These are phyloP conservation scores for Geranium incanum DNA, from an alignment of 441 rosid species.

Conservation along the genomic window DNA sequence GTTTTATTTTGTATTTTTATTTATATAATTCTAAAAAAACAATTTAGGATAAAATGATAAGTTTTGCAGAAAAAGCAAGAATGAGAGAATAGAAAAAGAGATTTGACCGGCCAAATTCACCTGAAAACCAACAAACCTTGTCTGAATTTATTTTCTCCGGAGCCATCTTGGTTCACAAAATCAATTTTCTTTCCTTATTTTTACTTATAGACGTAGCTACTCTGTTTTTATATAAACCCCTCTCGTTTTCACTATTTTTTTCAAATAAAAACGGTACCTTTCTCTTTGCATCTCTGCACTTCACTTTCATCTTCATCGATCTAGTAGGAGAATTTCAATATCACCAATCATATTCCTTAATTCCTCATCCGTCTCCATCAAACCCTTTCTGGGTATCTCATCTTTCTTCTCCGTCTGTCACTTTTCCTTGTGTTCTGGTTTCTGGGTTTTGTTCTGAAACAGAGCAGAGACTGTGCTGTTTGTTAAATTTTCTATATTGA, in stretches of 20 bases:
- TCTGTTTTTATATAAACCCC: background rate
- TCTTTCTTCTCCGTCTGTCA: conserved; percentile 14
- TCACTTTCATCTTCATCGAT: background rate
- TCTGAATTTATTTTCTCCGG: background rate
- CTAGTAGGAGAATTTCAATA: background rate
- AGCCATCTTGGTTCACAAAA: background rate
- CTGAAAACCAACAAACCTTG: background rate
- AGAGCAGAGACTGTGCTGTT: background rate
- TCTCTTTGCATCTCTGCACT: background rate
- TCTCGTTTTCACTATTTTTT: background rate
- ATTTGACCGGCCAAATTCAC: background rate
- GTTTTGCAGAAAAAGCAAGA: too few species aligned
- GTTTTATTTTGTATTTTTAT: too few species aligned
- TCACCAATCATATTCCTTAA: conserved; percentile 4
- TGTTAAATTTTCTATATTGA: background rate
- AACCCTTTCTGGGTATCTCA: too few species aligned
- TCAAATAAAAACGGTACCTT: background rate
- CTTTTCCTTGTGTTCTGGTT: conserved; percentile 9
- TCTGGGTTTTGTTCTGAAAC: conserved; percentile 21
- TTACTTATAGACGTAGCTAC: background rate
- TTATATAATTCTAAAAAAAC: too few species aligned
- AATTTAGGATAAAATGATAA: too few species aligned
- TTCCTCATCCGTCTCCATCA: conserved; percentile 10
- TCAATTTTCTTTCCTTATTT: background rate
- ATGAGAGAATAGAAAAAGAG: too few species aligned